Evolutionary conservation across 1,139 yeast species (phyloP).

Genomic region (Zygoascus sp.): DNA sequence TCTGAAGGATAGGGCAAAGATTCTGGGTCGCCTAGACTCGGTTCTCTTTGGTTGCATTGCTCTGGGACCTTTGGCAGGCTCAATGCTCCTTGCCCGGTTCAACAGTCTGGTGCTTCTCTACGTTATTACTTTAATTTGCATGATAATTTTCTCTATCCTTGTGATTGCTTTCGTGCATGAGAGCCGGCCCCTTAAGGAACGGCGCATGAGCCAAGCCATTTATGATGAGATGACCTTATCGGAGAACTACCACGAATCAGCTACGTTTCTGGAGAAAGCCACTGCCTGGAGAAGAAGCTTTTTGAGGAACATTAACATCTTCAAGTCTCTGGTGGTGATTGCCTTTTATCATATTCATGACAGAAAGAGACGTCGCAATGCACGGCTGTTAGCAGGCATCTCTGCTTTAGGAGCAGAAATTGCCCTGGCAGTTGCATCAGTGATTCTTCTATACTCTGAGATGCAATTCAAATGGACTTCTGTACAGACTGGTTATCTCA

Average conservation of each 20-base stretch:
- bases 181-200: slow-evolving; percentile 40
- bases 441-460: slow-evolving; percentile 55
- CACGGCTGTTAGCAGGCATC: slow-evolving; percentile 45
- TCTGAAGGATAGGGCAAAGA: slow-evolving; percentile 49
- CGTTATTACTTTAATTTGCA: slow-evolving; percentile 25
- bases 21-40: slow-evolving; percentile 56
- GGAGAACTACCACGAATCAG: slow-evolving; percentile 11
- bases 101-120: slow-evolving; percentile 30
- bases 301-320: slow-evolving; percentile 21
- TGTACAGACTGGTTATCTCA: slow-evolving; percentile 52
- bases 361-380: slow-evolving; percentile 34
- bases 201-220: slow-evolving; percentile 21
- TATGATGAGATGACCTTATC: slow-evolving; percentile 13
- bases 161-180: slow-evolving; percentile 48
- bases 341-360: slow-evolving; percentile 35
- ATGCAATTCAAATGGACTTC: slow-evolving; percentile 58
- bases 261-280: slow-evolving; percentile 6
- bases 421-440: slow-evolving; percentile 40
- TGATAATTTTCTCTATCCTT: slow-evolving; percentile 34
- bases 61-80: slow-evolving; percentile 60
- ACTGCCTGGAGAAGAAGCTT: slow-evolving; percentile 10
- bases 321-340: slow-evolving; percentile 47
- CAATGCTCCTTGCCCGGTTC: slow-evolving; percentile 34
- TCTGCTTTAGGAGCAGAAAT: slow-evolving; percentile 38
- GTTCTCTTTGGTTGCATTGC: slow-evolving; percentile 57